A percentile compares a stretch with the other conserved stretches of the same genome.
Evolutionary conservation across 2,329 filamentous ascomycete genomes (phyloP).

Genomic region (Neoarthrinium moseri): DNA sequence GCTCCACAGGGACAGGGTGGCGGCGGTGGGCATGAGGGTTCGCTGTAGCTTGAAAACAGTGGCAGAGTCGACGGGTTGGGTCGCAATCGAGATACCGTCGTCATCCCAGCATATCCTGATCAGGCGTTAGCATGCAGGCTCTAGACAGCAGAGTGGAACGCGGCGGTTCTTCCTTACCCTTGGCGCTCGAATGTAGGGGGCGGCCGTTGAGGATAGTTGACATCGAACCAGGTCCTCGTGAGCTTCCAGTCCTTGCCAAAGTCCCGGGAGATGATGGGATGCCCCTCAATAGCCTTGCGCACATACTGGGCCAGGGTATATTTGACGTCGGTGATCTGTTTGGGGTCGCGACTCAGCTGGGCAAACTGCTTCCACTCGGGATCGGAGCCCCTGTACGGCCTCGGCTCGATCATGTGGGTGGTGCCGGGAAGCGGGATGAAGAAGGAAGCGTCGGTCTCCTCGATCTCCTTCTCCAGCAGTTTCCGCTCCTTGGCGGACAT

Average conservation of each 20-base stretch:
- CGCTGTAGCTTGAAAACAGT: conserved; percentile 44
- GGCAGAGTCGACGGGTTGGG: conserved; percentile 46
- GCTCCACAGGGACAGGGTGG: conserved; percentile 50
- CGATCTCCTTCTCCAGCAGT: conserved; percentile 33
- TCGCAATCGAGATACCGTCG: conserved; percentile 47
- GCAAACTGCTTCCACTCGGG: conserved; percentile 65
- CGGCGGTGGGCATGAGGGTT: conserved; percentile 52
- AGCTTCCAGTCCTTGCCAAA: conserved; percentile 49
- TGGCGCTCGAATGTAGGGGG: conserved; percentile 59
- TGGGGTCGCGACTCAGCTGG: conserved; percentile 53
- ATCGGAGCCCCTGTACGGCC: conserved; percentile 54
- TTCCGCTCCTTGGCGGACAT: conserved; percentile 43
- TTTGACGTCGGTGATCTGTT: conserved; percentile 46
- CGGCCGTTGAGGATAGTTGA: conserved; percentile 57
- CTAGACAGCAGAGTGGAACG: conserved; percentile 12
- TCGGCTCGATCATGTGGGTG: conserved; percentile 44
- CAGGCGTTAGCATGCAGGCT: conserved; percentile 20
- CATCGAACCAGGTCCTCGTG: conserved; percentile 57
- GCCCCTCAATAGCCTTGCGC: conserved; percentile 37
- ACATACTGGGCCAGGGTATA: conserved; percentile 27
- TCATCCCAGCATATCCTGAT: conserved; percentile 34
- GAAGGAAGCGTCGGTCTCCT: conserved; percentile 41
- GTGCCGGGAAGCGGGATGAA: conserved; percentile 66
- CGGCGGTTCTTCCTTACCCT: conserved; percentile 48
- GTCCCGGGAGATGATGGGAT: conserved; percentile 39